These are phyloP conservation scores for Linanthus parryae DNA, from an alignment of 148 eudicot genomes.

Conservation along the genomic window DNA sequence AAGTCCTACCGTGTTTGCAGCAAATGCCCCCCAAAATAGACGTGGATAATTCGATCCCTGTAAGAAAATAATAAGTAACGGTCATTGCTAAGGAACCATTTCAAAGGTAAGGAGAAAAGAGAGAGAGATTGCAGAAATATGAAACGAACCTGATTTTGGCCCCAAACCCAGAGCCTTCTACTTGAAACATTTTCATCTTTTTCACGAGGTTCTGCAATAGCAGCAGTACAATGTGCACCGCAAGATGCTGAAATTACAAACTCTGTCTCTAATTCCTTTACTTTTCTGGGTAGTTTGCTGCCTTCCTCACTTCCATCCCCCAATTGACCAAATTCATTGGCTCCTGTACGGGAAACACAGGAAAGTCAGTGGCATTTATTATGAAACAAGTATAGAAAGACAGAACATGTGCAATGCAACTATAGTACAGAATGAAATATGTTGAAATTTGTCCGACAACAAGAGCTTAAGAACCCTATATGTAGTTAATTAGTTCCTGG, in stretches of 20 bases:
- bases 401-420: no score
- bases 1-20: slow-evolving; percentile 68
- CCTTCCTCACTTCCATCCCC: slow-evolving; percentile 96
- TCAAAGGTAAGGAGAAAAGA: no score
- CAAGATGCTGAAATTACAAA: slow-evolving; percentile 84
- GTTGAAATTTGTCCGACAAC: no score
- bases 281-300: slow-evolving; percentile 68
- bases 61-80: slow-evolving; percentile 12
- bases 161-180: slow-evolving; percentile 99
- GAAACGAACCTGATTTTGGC: slow-evolving; percentile 81
- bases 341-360: no score
- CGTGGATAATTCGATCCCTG: slow-evolving; percentile 94
- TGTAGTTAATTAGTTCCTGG: no score
- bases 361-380: no score
- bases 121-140: no score
- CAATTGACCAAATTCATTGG: slow-evolving; percentile 97
- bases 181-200: slow-evolving; percentile 65
- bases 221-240: slow-evolving; percentile 99
- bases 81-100: neutral
- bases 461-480: no score
- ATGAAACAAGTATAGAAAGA: no score
- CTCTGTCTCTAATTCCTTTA: slow-evolving; percentile 63
- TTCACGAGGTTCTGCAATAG: slow-evolving; percentile 90
- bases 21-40: slow-evolving; percentile 89
- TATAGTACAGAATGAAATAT: no score